Conservation (phyloP, 1,139 yeast genomes). For the Geotrichum histeridarum region DNA sequence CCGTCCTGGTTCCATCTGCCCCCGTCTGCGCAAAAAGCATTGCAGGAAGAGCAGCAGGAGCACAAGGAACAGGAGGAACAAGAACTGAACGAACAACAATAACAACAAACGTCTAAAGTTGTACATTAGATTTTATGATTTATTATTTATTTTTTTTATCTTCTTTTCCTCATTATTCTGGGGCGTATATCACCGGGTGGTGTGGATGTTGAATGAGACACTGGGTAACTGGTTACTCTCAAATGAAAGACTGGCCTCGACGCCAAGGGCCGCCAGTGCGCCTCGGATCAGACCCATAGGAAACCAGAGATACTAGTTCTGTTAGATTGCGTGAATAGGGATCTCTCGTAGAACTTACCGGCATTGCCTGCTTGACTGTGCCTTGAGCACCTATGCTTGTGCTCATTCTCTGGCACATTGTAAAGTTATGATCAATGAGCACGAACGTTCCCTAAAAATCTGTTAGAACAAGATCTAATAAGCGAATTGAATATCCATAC, state of each 20-base stretch:
- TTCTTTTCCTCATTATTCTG: conserved; percentile 1
- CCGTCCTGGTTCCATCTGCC: conserved; percentile 45
- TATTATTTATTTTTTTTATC: neutral
- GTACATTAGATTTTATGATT: neutral
- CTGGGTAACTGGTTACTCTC: conserved; percentile 55
- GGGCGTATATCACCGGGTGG: conserved; percentile 29
- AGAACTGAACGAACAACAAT: neutral
- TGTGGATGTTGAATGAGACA: conserved; percentile 69
- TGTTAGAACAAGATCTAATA: neutral
- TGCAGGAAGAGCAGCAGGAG: neutral
- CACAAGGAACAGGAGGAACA: neutral
- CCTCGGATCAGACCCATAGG: conserved; percentile 86
- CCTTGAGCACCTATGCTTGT: conserved; percentile 19
- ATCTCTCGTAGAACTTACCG: conserved; percentile 19
- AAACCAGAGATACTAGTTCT: conserved; percentile 55
- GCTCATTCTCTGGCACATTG: conserved; percentile 48
- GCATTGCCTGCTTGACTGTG: conserved; percentile 33
- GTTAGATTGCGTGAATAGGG: neutral
- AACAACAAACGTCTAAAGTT: neutral
- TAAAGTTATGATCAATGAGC: conserved; percentile 61
- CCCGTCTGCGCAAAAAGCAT: neutral
- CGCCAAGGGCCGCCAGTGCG: conserved; percentile 64
- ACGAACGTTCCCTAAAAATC: conserved; percentile 56
- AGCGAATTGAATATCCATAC: conserved; percentile 32
- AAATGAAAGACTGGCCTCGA: conserved; percentile 61